Evolutionary conservation across 768 basidiomycete genomes (phyloP).

Genomic region (Rhodotorula taiwanensis): DNA sequence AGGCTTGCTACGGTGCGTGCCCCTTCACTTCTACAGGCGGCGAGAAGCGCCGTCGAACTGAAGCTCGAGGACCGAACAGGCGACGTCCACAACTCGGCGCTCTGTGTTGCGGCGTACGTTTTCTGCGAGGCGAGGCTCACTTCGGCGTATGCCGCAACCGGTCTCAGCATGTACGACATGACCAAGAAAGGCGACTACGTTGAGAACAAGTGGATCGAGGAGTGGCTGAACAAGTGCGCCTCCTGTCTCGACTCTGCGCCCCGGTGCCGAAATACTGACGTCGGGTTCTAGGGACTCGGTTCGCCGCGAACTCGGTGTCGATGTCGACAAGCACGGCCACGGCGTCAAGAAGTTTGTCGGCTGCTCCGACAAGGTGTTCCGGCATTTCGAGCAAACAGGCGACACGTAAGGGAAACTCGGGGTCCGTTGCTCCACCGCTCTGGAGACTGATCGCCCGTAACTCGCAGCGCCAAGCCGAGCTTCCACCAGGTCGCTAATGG

Average conservation of each 20-base stretch:
- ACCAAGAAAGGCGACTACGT: conserved; percentile 36
- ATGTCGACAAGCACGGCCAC: conserved; percentile 23
- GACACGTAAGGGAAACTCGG: no score
- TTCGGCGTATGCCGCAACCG: conserved; percentile 26
- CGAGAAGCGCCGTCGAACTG: no score
- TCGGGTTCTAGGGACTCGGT: conserved; percentile 20
- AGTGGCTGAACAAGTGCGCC: conserved; percentile 33
- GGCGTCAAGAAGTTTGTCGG: conserved; percentile 35
- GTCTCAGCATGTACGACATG: conserved; percentile 34
- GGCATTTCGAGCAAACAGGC: conserved; percentile 30
- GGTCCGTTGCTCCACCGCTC: not conserved
- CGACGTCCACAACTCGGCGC: conserved; percentile 18
- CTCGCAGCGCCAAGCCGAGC: conserved; percentile 21
- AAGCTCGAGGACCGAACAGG: conserved; percentile 7
- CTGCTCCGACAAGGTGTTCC: conserved; percentile 33
- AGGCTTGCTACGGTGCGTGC: conserved; percentile 31
- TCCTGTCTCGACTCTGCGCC: no score
- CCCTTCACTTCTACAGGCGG: not conserved
- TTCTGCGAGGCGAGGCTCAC: conserved; percentile 39
- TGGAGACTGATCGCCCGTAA: no score
- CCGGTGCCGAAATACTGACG: no score
- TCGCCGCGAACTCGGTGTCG: conserved; percentile 34
- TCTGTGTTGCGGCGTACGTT: conserved; percentile 27
- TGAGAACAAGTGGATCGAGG: conserved; percentile 34
- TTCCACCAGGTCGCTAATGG: conserved; percentile 30